Evolutionary conservation across 2,329 filamentous ascomycete genomes (phyloP).

Genomic region (Aspergillus texensis): DNA sequence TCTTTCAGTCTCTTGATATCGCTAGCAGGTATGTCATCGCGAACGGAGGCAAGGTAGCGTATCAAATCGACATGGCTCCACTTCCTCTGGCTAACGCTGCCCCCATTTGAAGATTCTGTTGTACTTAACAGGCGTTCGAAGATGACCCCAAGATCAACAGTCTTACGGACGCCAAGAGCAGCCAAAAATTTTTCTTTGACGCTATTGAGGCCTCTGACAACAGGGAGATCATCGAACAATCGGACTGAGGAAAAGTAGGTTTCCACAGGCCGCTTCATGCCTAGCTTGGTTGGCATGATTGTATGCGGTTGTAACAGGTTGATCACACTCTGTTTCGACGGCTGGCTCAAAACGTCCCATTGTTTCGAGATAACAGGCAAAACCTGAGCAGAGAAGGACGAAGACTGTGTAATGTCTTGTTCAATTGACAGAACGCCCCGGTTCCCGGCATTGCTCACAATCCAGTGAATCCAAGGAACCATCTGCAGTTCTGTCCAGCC

Average conservation of each 20-base stretch:
- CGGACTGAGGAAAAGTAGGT: constrained; percentile 94
- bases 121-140: constrained; percentile 80
- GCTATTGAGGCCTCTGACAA: constrained; percentile 72
- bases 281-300: constrained; percentile 85
- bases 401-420: constrained; percentile 70
- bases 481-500: constrained; percentile 86
- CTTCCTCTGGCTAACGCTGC: constrained; percentile 54
- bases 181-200: constrained; percentile 89
- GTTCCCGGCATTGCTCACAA: constrained; percentile 68
- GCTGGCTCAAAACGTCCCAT: constrained; percentile 77
- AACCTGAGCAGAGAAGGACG: constrained; percentile 75
- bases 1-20: constrained; percentile 79
- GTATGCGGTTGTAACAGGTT: constrained; percentile 67
- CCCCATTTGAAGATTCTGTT: constrained; percentile 48
- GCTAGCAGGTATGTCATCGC: constrained; percentile 79
- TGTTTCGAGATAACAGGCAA: constrained; percentile 81
- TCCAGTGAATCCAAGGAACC: constrained; percentile 79
- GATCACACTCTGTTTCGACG: constrained; percentile 67
- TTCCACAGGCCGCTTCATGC: constrained; percentile 82
- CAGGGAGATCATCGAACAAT: constrained; percentile 89
- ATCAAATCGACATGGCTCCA: constrained; percentile 96
- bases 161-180: constrained; percentile 88
- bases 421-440: constrained; percentile 60
- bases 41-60: constrained; percentile 89
- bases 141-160: constrained; percentile 89